Conservation (phyloP, 306 rosid genomes). For the Inga oerstediana region DNA sequence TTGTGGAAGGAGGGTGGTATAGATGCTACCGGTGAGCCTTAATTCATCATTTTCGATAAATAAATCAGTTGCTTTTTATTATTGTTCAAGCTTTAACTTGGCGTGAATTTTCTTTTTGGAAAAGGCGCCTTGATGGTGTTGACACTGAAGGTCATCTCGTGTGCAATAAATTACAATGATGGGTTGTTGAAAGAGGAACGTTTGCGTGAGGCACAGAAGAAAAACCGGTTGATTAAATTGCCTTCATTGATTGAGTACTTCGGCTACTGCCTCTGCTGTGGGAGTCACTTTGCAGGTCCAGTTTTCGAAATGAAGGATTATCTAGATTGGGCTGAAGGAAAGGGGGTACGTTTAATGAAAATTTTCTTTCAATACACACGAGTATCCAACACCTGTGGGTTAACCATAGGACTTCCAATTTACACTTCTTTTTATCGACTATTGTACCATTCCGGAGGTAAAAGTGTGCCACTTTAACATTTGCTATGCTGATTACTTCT, state of each 20-base stretch:
- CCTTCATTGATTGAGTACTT: constrained; percentile 82
- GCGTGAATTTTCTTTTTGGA: constrained; percentile 35
- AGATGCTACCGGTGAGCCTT: constrained; percentile 89
- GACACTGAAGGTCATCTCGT: constrained; percentile 85
- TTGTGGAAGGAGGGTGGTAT: constrained; percentile 99
- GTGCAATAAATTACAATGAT: constrained; percentile 89
- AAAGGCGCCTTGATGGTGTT: constrained; percentile 95
- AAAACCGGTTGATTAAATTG: constrained; percentile 65
- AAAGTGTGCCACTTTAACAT: background rate
- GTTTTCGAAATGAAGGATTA: constrained; percentile 92
- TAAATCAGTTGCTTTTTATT: background rate
- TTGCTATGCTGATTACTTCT: constrained; percentile 1
- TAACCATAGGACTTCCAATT: background rate
- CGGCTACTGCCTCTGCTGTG: constrained; percentile 90
- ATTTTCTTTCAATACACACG: background rate
- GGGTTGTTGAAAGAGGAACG: constrained; percentile 83
- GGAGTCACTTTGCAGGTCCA: constrained; percentile 98
- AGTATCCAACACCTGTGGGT: background rate
- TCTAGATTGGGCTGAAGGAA: constrained; percentile 92
- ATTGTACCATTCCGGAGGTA: background rate
- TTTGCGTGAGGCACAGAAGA: constrained; percentile 84
- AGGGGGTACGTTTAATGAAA: constrained; percentile 60
- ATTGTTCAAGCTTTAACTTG: background rate
- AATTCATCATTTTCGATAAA: background rate
- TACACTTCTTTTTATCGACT: background rate